Evolutionary conservation across 2,329 filamentous ascomycete genomes (phyloP).

Genomic region (Sporothrix protearum): DNA sequence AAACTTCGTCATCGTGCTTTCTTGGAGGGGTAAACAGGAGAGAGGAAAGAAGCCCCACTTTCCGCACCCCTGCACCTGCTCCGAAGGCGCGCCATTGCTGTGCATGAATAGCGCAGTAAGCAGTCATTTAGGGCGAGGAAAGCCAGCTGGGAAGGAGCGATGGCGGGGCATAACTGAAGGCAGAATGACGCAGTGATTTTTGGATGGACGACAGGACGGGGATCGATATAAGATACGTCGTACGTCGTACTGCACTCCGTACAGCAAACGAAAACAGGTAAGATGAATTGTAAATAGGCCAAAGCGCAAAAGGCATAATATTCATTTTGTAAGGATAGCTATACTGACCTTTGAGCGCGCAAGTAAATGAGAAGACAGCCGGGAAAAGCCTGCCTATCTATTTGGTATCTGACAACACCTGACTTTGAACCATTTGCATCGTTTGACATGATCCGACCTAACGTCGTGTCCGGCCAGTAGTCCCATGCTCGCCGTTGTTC

Average conservation of each 20-base stretch:
- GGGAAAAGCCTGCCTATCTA: neutral
- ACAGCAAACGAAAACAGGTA: neutral
- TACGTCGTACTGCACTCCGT: neutral
- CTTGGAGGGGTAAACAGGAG: constrained; percentile 3
- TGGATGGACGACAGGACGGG: neutral
- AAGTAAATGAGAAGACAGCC: neutral
- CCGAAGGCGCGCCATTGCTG: neutral
- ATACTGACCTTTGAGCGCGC: neutral
- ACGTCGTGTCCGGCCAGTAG: neutral
- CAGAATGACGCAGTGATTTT: neutral
- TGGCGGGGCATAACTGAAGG: neutral
- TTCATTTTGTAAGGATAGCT: no score
- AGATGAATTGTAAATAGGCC: neutral
- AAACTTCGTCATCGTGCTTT: constrained; percentile 7
- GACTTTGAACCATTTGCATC: neutral
- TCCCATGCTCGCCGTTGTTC: constrained; percentile 1
- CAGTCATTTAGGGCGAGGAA: neutral
- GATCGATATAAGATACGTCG: no score
- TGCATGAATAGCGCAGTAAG: neutral
- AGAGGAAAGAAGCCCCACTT: neutral
- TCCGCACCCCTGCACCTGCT: neutral
- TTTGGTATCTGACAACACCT: no score
- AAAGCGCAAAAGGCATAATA: neutral
- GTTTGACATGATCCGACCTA: neutral
- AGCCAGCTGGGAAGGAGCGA: neutral